Evolutionary conservation across 257 asterid species (phyloP), one percentile per base, ranked within the genome.

Genomic region (Buddleja alternifolia): DNA sequence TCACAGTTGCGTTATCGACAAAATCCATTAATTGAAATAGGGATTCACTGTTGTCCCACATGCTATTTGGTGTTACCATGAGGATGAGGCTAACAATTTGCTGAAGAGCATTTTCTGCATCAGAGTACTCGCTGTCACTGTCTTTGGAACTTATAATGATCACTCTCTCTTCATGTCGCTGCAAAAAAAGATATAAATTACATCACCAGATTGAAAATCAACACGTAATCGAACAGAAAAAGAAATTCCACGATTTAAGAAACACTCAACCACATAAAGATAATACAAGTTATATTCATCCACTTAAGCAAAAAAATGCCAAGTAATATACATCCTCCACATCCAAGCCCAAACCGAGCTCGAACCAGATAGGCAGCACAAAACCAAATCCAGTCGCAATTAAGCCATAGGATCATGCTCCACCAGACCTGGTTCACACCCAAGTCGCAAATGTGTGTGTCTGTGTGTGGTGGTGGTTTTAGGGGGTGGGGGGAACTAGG

Each of bases 61-160:
- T 61, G 36, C 59, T 32, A 29, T 20, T 61, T 12, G 51, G 60
- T 51, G 66, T 62, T 71, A 94, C 97, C 99, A 84, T 81, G 69
- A 94, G 96, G 54, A 90, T 85, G 80, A 91, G 77, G 70, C 78
- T 83, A 74, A 91, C 92, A 61, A 94, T 91, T 74, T 89, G 96
- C 79, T 87, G 97, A 80, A 94, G 97, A 44, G 97, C 99, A 75
- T 84, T 80, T 78, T 94, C 99, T n/a, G 99, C 95, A 75, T 94
- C 97, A 67, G 90, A 89, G 71, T 84, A 86, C 24, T 70, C 63
- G 37, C 66, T 68, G 40, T 83, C 96, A 60, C 78, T 88, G 76
- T 87, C 95, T 78, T 84, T 84, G 40, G 99, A 94, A 77, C 97
- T 94, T 70, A 91, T 89, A 67, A 94, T 94, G 73, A 91, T 90